Percentiles rank a stretch among this genome's conserved stretches.
These are phyloP conservation scores for Agaricus subrufescens DNA, from an alignment of 768 basidiomycete species.

Conservation along the genomic window DNA sequence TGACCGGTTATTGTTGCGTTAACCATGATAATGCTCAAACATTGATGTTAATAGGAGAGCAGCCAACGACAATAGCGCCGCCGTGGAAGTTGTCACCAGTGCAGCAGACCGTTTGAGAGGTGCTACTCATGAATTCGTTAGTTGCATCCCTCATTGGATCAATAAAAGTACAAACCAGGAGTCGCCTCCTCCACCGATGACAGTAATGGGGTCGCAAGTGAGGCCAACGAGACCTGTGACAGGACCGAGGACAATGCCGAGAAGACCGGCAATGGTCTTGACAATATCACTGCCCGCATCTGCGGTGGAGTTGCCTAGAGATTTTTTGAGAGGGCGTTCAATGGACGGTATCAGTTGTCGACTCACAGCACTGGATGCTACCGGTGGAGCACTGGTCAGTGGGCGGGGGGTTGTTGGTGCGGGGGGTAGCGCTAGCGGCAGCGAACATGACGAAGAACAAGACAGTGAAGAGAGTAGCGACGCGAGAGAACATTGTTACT, in stretches of 20 bases:
- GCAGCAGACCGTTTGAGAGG: conserved; percentile 27
- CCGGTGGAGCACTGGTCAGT: conserved; percentile 24
- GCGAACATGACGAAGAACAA: conserved; percentile 22
- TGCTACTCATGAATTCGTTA: conserved; percentile 10
- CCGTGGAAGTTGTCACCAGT: conserved; percentile 23
- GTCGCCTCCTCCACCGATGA: conserved; percentile 20
- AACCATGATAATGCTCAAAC: conserved; percentile 8
- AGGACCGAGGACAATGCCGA: conserved; percentile 25
- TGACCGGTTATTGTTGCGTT: no score
- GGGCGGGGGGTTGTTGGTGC: conserved; percentile 10
- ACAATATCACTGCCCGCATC: conserved; percentile 12
- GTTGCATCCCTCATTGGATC: background rate
- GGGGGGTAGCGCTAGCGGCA: conserved; percentile 20
- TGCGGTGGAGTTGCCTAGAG: conserved; percentile 19
- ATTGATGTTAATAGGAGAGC: conserved; percentile 24
- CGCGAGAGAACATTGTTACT: conserved; percentile 24
- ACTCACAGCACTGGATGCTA: conserved; percentile 19
- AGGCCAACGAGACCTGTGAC: conserved; percentile 12
- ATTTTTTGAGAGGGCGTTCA: background rate
- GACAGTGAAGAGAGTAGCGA: conserved; percentile 15
- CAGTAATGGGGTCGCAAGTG: conserved; percentile 25
- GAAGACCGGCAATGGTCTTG: conserved; percentile 20
- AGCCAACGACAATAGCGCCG: conserved; percentile 25
- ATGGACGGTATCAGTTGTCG: background rate
- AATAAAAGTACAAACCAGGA: conserved; percentile 14